phyloP scores from a whole-genome alignment of 139 green algal genomes.

The Chlamydomonas sp. region DNA sequence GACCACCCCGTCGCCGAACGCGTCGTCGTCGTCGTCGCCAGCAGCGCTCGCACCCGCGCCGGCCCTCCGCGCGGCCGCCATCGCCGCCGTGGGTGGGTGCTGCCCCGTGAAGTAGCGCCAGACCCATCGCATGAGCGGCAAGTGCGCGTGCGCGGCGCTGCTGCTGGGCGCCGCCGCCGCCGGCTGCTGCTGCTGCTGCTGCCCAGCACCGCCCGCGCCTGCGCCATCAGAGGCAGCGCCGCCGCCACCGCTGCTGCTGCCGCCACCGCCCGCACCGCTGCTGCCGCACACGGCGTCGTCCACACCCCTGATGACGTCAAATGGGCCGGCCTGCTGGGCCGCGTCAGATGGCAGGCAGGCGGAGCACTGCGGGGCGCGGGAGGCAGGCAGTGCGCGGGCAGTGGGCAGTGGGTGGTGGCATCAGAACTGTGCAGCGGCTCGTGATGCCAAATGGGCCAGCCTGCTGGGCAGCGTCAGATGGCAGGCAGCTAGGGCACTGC shows the following conservation, averaged over 20 bases:
- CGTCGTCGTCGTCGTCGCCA: background rate
- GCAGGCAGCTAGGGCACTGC: too few relatives aligned
- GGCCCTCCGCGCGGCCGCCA: slow-evolving; percentile 2
- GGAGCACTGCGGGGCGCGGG: background rate
- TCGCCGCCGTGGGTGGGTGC: slow-evolving; percentile 18
- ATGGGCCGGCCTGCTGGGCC: slow-evolving; percentile 16
- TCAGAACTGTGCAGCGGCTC: too few relatives aligned
- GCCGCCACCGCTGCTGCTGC: slow-evolving; percentile 2
- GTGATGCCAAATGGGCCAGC: too few relatives aligned
- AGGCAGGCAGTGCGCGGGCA: too few relatives aligned
- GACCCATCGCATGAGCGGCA: slow-evolving; percentile 37
- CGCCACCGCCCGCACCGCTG: background rate
- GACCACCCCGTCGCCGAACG: background rate
- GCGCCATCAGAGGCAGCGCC: too few relatives aligned
- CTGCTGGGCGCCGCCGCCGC: background rate
- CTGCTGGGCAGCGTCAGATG: too few relatives aligned
- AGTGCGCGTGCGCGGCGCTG: slow-evolving; percentile 16
- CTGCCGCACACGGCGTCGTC: background rate
- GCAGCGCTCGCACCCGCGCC: too few relatives aligned
- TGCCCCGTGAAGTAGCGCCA: slow-evolving; percentile 46
- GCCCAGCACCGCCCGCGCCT: too few relatives aligned
- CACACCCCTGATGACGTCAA: slow-evolving; percentile 8
- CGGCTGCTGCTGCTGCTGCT: background rate
- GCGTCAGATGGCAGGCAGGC: slow-evolving; percentile 6
- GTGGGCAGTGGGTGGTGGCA: too few relatives aligned